phyloP scores from a whole-genome alignment of 2,329 filamentous ascomycete genomes.

The Fusarium sp. region DNA sequence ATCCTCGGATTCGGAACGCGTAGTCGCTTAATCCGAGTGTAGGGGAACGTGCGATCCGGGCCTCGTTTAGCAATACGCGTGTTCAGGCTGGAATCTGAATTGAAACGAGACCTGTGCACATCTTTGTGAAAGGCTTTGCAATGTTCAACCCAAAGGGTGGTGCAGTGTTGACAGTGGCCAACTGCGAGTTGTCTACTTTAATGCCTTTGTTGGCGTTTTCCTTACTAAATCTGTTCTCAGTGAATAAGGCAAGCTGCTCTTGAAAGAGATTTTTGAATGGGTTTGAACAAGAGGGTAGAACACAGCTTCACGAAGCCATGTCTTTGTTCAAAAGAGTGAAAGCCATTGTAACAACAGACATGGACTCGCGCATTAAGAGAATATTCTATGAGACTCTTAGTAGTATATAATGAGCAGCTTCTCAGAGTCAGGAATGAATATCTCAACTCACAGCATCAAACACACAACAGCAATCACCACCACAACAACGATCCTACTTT shows the following conservation, averaged over 20 bases:
- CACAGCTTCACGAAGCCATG: too few relatives aligned
- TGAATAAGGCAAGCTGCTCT: not conserved
- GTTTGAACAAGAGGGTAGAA: not conserved
- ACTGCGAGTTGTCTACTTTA: not conserved
- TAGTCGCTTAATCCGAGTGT: not conserved
- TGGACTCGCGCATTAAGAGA: not conserved
- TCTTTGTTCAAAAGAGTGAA: not conserved
- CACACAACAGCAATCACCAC: not conserved
- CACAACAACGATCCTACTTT: not conserved
- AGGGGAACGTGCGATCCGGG: not conserved
- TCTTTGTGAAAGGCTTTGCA: not conserved
- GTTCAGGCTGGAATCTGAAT: not conserved
- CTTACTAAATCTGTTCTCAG: not conserved
- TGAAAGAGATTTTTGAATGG: not conserved
- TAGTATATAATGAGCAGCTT: not conserved
- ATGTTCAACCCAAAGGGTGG: not conserved
- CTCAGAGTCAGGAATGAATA: not conserved
- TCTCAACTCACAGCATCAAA: not conserved
- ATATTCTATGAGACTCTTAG: not conserved
- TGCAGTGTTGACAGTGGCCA: not conserved
- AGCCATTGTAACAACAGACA: not conserved
- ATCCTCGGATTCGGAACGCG: slow-evolving; percentile 1
- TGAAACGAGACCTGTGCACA: not conserved
- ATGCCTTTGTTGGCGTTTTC: not conserved
- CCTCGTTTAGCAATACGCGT: not conserved